These are phyloP conservation scores for Alternaria gansuensis DNA, from an alignment of 2,329 filamentous ascomycete species.

Conservation along the genomic window DNA sequence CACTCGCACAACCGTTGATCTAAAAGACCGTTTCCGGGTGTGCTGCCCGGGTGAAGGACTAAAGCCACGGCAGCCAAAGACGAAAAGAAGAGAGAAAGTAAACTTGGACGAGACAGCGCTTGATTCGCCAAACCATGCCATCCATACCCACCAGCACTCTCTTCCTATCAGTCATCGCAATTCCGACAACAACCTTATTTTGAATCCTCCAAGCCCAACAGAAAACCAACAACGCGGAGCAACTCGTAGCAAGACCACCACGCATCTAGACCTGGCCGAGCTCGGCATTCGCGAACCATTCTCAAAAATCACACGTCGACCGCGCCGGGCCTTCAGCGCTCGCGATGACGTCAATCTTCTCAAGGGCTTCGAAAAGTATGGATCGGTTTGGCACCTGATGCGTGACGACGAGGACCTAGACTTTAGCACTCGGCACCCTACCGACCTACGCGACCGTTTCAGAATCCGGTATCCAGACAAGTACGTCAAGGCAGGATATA, in stretches of 20 bases:
- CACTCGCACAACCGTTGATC: constrained; percentile 66
- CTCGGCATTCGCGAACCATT: constrained; percentile 63
- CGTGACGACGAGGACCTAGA: constrained; percentile 63
- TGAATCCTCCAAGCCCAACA: neutral
- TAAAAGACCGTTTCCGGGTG: constrained; percentile 69
- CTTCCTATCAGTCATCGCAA: neutral
- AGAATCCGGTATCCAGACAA: constrained; percentile 66
- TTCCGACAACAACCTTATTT: neutral
- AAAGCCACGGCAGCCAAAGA: constrained; percentile 48
- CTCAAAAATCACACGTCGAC: constrained; percentile 60
- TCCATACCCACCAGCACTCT: neutral
- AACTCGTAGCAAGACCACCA: constrained; percentile 34
- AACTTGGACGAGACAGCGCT: neutral
- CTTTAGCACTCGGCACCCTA: constrained; percentile 61
- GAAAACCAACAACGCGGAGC: constrained; percentile 21
- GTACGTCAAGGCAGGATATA: constrained; percentile 61
- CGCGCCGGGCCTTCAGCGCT: constrained; percentile 64
- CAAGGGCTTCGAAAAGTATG: constrained; percentile 66
- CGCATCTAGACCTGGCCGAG: constrained; percentile 45
- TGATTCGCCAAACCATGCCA: neutral
- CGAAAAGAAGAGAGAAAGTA: constrained; percentile 42
- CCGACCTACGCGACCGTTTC: constrained; percentile 69
- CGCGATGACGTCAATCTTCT: constrained; percentile 67
- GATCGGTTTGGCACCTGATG: constrained; percentile 68
- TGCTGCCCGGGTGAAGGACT: constrained; percentile 58